Evolutionary conservation across 2,329 filamentous ascomycete genomes (phyloP).

Genomic region (Helminthosporium solani): DNA sequence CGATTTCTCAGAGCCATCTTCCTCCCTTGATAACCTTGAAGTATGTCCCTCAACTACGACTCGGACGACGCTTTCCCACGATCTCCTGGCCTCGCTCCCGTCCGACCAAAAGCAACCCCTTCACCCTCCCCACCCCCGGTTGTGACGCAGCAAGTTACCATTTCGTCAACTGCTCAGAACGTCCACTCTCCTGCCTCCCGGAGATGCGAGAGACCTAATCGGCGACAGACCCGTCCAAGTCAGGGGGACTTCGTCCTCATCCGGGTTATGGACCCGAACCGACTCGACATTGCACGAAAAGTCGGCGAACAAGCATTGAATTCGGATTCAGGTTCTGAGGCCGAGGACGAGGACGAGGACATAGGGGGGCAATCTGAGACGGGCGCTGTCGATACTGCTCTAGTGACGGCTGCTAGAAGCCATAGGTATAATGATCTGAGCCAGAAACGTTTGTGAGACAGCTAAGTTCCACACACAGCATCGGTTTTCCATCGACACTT

Average conservation of each 20-base stretch:
- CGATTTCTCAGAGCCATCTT: too few species aligned
- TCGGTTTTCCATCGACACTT: constrained; percentile 5
- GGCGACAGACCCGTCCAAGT: constrained; percentile 55
- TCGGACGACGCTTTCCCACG: constrained; percentile 50
- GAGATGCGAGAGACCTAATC: constrained; percentile 52
- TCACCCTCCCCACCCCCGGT: constrained; percentile 53
- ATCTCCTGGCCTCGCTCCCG: constrained; percentile 45
- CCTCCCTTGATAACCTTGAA: too few species aligned
- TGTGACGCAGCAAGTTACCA: constrained; percentile 22
- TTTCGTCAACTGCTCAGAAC: constrained; percentile 27
- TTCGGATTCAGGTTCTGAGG: constrained; percentile 46
- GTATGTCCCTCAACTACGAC: constrained; percentile 47
- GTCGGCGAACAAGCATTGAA: constrained; percentile 57
- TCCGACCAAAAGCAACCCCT: constrained; percentile 49
- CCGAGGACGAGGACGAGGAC: constrained; percentile 49
- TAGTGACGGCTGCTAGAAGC: constrained; percentile 8
- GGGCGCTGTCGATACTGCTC: too few species aligned
- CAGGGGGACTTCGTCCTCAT: constrained; percentile 70
- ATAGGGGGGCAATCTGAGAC: too few species aligned
- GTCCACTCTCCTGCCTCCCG: constrained; percentile 47
- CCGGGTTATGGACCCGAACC: constrained; percentile 62
- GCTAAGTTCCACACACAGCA: constrained; percentile 7
- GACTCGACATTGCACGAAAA: constrained; percentile 62
- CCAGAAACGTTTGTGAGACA: constrained; percentile 8
- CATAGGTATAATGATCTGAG: constrained; percentile 7